Conservation (phyloP, 163 green algal genomes). For the Scenedesmus sp. region DNA sequence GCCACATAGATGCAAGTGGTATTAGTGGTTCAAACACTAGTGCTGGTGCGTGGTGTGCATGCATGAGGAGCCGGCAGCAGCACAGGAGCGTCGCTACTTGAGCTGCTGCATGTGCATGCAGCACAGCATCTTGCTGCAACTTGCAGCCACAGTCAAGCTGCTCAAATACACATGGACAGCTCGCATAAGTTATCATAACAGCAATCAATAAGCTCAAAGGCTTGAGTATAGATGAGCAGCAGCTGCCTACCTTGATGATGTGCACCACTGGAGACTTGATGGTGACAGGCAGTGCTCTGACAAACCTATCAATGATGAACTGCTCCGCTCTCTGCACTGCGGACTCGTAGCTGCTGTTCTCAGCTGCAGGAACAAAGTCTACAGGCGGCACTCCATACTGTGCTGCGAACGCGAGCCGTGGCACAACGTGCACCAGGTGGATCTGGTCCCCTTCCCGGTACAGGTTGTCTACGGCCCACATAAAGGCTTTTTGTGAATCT, state of each 20-base stretch:
- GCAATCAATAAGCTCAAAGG: background rate
- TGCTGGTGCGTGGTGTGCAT: background rate
- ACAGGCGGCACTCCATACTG: slow-evolving; percentile 71
- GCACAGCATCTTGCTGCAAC: background rate
- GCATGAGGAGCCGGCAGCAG: background rate
- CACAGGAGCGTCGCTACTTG: background rate
- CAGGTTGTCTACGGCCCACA: slow-evolving; percentile 67
- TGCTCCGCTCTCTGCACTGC: slow-evolving; percentile 66
- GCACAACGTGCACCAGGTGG: slow-evolving; percentile 79
- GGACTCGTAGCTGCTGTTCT: slow-evolving; percentile 63
- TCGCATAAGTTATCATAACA: background rate
- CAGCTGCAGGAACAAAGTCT: slow-evolving; percentile 71
- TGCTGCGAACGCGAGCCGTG: slow-evolving; percentile 59
- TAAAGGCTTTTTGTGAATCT: slow-evolving; percentile 59
- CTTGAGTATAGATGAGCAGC: background rate
- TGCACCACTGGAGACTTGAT: slow-evolving; percentile 65
- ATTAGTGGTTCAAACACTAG: too few species aligned
- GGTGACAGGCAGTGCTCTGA: slow-evolving; percentile 44
- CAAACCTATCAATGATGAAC: slow-evolving; percentile 69
- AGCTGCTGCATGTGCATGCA: background rate
- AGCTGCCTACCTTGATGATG: slow-evolving; percentile 53
- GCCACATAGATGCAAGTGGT: too few species aligned
- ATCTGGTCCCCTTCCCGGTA: slow-evolving; percentile 64
- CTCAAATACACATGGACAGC: background rate
- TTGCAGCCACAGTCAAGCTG: background rate